phyloP scores from a whole-genome alignment of 1,139 yeast species.

The Eremothecium sinecaudum region DNA sequence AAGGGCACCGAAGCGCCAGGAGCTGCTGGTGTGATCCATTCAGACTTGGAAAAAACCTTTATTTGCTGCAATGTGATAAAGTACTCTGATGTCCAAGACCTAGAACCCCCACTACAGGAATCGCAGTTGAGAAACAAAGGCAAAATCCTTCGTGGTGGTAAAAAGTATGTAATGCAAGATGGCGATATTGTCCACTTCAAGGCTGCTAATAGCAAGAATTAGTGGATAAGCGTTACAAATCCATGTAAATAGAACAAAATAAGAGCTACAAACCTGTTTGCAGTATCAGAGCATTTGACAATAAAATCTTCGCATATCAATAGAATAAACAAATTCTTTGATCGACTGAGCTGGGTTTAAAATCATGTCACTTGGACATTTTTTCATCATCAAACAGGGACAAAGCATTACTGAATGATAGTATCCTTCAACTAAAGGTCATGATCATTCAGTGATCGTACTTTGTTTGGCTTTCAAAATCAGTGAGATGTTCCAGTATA shows the following conservation, averaged over 20 bases:
- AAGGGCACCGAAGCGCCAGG: constrained; percentile 76
- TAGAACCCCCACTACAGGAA: constrained; percentile 31
- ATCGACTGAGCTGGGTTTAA: constrained; percentile 41
- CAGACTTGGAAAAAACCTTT: constrained; percentile 74
- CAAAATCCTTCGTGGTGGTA: constrained; percentile 53
- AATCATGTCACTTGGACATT: constrained; percentile 33
- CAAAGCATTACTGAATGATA: too few species aligned
- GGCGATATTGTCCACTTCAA: constrained; percentile 67
- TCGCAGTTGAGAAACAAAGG: constrained; percentile 38
- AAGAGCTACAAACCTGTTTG: background rate
- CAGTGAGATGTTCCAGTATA: too few species aligned
- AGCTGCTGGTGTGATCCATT: constrained; percentile 82
- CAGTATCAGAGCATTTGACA: constrained; percentile 36
- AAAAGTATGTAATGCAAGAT: constrained; percentile 62
- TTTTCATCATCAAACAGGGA: constrained; percentile 32
- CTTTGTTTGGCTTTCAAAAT: too few species aligned
- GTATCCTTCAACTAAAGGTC: too few species aligned
- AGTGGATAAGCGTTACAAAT: constrained; percentile 7
- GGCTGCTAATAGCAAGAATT: constrained; percentile 35
- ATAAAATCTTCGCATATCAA: constrained; percentile 33
- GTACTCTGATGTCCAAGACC: constrained; percentile 39
- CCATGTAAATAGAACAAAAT: constrained; percentile 4
- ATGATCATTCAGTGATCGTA: too few species aligned
- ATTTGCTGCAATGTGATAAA: constrained; percentile 65
- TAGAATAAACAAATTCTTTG: constrained; percentile 31